These are phyloP conservation scores for Lycium ferocissimum DNA, from an alignment of 257 asterid genomes.

Conservation along the genomic window DNA sequence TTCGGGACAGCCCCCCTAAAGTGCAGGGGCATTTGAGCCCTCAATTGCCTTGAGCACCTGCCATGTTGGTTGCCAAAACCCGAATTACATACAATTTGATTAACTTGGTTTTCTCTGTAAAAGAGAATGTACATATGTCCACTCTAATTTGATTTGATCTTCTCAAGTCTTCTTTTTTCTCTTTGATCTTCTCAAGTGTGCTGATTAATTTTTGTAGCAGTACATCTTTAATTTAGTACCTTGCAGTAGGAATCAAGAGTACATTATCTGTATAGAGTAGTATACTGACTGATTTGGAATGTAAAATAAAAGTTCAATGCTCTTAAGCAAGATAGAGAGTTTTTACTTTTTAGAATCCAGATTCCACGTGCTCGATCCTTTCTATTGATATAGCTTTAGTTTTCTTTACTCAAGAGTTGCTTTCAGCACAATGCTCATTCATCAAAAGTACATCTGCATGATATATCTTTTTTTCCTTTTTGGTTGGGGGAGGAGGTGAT, in stretches of 20 bases:
- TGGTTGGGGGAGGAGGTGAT: background rate
- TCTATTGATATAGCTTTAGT: background rate
- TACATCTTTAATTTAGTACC: background rate
- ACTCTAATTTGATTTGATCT: background rate
- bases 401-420: background rate
- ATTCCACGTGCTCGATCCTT: background rate
- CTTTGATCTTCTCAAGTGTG: background rate
- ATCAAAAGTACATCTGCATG: background rate
- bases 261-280: background rate
- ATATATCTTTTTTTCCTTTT: background rate
- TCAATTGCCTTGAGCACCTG: no score
- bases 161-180: background rate
- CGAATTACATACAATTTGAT: background rate
- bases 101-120: conserved; percentile 16
- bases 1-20: no score
- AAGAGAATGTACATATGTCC: conserved; percentile 37
- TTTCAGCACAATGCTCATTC: background rate
- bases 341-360: background rate
- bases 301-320: background rate
- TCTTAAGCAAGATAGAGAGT: background rate
- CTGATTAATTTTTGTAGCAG: conserved; percentile 19
- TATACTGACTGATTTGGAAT: conserved; percentile 9
- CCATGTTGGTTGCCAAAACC: background rate
- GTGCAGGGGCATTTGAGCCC: no score
- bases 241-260: background rate